Evolutionary conservation across 768 basidiomycete species (phyloP).

Genomic region (Tephrocybe sp.): DNA sequence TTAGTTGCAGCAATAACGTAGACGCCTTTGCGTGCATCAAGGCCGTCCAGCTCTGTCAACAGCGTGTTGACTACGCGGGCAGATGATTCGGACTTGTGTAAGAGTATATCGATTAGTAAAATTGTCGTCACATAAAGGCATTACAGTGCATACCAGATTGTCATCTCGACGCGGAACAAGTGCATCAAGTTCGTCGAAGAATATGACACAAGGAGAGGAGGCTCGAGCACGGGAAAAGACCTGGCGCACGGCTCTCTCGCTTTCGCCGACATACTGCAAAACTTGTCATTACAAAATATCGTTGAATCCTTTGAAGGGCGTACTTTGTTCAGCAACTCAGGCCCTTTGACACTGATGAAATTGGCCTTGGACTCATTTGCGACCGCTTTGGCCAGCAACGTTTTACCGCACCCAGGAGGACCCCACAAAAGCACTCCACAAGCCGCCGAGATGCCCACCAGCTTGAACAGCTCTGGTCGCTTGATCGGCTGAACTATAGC

Average conservation of each 20-base stretch:
- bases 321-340: constrained; percentile 95
- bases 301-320: constrained; percentile 9
- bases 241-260: constrained; percentile 91
- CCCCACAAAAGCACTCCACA: constrained; percentile 99
- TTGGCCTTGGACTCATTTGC: constrained; percentile 95
- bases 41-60: constrained; percentile 90
- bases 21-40: constrained; percentile 81
- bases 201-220: constrained; percentile 91
- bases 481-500: constrained; percentile 94
- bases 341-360: constrained; percentile 98
- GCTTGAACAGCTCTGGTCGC: constrained; percentile 83
- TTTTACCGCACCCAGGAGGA: constrained; percentile 98
- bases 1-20: constrained; percentile 96
- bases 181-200: constrained; percentile 94
- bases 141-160: constrained; percentile 56
- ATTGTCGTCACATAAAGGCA: background rate
- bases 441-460: constrained; percentile 86
- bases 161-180: constrained; percentile 90
- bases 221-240: constrained; percentile 93
- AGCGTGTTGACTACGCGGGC: constrained; percentile 93
- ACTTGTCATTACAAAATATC: background rate
- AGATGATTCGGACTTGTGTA: constrained; percentile 80
- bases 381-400: constrained; percentile 95
- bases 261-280: constrained; percentile 91
- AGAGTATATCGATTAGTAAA: constrained; percentile 1